phyloP scores from a whole-genome alignment of 768 basidiomycete genomes.

The Leccinum olivaceopallidum region DNA sequence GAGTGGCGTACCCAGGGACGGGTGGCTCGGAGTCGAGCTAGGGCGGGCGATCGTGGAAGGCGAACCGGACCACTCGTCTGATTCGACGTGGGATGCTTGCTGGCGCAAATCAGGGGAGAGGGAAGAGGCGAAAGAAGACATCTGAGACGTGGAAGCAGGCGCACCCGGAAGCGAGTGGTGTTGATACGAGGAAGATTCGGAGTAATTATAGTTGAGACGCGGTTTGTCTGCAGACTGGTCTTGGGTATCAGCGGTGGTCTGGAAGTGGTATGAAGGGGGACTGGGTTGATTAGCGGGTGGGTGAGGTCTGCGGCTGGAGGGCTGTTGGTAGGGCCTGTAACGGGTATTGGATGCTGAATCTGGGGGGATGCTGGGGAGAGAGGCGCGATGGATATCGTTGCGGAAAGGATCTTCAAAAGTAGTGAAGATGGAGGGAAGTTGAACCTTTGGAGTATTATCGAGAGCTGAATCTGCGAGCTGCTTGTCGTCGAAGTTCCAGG shows the following conservation, averaged over 20 bases:
- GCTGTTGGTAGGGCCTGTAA: constrained; percentile 58
- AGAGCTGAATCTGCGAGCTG: constrained; percentile 40
- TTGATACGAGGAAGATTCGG: constrained; percentile 47
- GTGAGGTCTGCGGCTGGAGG: constrained; percentile 48
- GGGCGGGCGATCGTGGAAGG: constrained; percentile 64
- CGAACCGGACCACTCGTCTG: constrained; percentile 56
- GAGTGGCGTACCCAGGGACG: constrained; percentile 47
- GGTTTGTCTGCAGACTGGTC: constrained; percentile 40
- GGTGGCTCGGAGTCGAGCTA: constrained; percentile 63
- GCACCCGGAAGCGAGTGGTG: constrained; percentile 52
- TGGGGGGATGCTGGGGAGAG: constrained; percentile 60
- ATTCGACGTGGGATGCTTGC: constrained; percentile 42
- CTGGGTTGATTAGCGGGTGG: constrained; percentile 40
- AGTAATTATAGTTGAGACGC: constrained; percentile 44
- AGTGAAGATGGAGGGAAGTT: constrained; percentile 74
- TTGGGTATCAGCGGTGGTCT: constrained; percentile 31
- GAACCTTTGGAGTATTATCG: constrained; percentile 51
- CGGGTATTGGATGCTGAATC: constrained; percentile 43
- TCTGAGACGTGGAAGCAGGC: constrained; percentile 51
- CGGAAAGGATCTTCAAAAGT: constrained; percentile 62
- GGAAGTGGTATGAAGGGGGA: constrained; percentile 3
- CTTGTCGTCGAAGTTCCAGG: constrained; percentile 38
- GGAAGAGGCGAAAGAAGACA: constrained; percentile 50
- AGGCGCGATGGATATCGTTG: constrained; percentile 58
- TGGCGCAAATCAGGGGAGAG: constrained; percentile 49